phyloP scores from a whole-genome alignment of 768 basidiomycete genomes.

The Strobilomyces echinocephalus region DNA sequence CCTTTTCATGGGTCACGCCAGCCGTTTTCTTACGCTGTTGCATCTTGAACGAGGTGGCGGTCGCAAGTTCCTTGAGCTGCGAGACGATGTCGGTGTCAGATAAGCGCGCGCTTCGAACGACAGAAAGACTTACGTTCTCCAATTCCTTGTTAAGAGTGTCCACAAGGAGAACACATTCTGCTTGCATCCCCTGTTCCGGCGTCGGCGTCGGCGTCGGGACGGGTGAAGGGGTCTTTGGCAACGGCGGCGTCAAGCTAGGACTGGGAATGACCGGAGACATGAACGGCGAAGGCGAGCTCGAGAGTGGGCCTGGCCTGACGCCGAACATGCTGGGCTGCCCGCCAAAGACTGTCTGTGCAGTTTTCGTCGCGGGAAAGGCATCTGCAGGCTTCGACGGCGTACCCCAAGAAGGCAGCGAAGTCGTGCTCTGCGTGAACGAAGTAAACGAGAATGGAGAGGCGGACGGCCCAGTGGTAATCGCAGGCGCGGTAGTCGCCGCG shows the following conservation, averaged over 20 bases:
- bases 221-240: constrained; percentile 1
- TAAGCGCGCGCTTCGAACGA: background rate
- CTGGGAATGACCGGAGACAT: background rate
- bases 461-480: constrained; percentile 1
- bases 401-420: constrained; percentile 1
- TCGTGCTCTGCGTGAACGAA: constrained; percentile 8
- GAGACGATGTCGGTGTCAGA: background rate
- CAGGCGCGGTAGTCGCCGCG: constrained; percentile 1
- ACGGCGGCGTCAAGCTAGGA: constrained; percentile 3
- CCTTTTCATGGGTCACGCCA: constrained; percentile 36
- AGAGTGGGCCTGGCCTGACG: background rate
- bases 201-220: constrained; percentile 16
- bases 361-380: background rate
- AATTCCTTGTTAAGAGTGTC: constrained; percentile 48
- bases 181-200: constrained; percentile 62
- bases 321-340: constrained; percentile 12
- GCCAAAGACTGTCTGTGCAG: constrained; percentile 6
- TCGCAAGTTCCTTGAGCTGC: constrained; percentile 45
- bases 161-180: constrained; percentile 53
- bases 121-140: constrained; percentile 44
- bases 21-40: constrained; percentile 34
- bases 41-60: constrained; percentile 34
- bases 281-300: constrained; percentile 4
- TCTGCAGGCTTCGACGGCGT: constrained; percentile 7
- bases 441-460: constrained; percentile 8